phyloP scores from a whole-genome alignment of 1,139 yeast genomes.

The Blastobotrys buckinghamii region DNA sequence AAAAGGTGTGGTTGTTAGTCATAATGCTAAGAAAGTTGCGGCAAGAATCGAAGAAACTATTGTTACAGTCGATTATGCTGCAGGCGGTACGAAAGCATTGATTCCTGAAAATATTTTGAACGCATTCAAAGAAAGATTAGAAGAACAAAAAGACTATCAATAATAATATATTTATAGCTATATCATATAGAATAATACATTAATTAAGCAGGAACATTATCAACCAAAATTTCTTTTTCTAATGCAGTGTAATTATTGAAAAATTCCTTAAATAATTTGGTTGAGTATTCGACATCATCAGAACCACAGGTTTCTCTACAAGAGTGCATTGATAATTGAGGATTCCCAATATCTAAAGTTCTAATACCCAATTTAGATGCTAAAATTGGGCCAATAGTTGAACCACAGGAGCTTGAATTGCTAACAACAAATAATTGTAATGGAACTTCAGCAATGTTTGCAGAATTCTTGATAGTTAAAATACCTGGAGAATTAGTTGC shows the following conservation, averaged over 20 bases:
- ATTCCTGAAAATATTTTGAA: slow-evolving; percentile 25
- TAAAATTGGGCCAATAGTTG: slow-evolving; percentile 92
- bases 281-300: slow-evolving; percentile 59
- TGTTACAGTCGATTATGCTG: slow-evolving; percentile 32
- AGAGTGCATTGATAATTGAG: slow-evolving; percentile 93
- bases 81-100: slow-evolving; percentile 30
- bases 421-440: slow-evolving; percentile 71
- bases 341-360: slow-evolving; percentile 88
- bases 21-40: slow-evolving; percentile 31
- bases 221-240: slow-evolving; percentile 24
- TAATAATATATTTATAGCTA: background rate
- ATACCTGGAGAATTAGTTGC: slow-evolving; percentile 92
- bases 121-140: slow-evolving; percentile 13
- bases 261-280: slow-evolving; percentile 55
- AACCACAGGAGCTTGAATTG: slow-evolving; percentile 92
- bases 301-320: slow-evolving; percentile 92
- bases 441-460: slow-evolving; percentile 52
- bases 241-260: slow-evolving; percentile 37
- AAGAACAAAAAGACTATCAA: slow-evolving; percentile 6
- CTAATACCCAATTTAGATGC: slow-evolving; percentile 85
- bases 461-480: slow-evolving; percentile 67
- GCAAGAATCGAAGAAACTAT: slow-evolving; percentile 31
- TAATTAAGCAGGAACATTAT: slow-evolving; percentile 11
- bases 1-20: slow-evolving; percentile 34
- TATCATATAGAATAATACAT: background rate